Percentiles rank a stretch among this genome's conserved stretches.
phyloP scores from a whole-genome alignment of 257 asterid species.

The Eustoma russellianum region DNA sequence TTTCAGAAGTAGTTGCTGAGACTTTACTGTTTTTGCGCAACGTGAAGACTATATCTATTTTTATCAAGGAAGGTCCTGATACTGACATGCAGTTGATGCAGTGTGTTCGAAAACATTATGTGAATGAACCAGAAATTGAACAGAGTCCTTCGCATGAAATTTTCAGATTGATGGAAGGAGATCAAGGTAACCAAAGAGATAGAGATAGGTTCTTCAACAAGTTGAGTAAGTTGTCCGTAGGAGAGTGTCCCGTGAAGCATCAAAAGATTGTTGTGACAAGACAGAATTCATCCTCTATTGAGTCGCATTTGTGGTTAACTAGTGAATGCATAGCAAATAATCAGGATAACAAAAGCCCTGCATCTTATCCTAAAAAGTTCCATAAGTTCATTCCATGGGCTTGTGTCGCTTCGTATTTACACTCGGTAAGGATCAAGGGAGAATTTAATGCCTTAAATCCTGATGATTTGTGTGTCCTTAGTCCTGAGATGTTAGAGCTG shows the following conservation, averaged over 20 bases:
- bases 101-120: constrained; percentile 53
- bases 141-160: constrained; percentile 54
- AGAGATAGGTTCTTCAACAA: constrained; percentile 58
- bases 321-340: constrained; percentile 66
- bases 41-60: constrained; percentile 70
- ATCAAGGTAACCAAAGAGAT: constrained; percentile 43
- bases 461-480: constrained; percentile 27
- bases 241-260: constrained; percentile 69
- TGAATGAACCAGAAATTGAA: constrained; percentile 51
- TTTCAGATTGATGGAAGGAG: constrained; percentile 54
- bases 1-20: constrained; percentile 70
- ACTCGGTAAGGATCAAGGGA: constrained; percentile 35
- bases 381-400: constrained; percentile 83
- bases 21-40: constrained; percentile 77
- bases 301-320: constrained; percentile 71
- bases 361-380: constrained; percentile 40
- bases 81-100: constrained; percentile 84
- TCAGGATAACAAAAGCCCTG: constrained; percentile 33
- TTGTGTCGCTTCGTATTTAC: constrained; percentile 71
- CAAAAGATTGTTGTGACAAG: constrained; percentile 81
- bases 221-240: constrained; percentile 46
- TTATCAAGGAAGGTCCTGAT: constrained; percentile 68
- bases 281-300: constrained; percentile 46
- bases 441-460: constrained; percentile 17
- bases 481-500: constrained; percentile 37